Evolutionary conservation across 108 stramenopile genomes (phyloP).

Genomic region (Phaeodactylum tricornutum): DNA sequence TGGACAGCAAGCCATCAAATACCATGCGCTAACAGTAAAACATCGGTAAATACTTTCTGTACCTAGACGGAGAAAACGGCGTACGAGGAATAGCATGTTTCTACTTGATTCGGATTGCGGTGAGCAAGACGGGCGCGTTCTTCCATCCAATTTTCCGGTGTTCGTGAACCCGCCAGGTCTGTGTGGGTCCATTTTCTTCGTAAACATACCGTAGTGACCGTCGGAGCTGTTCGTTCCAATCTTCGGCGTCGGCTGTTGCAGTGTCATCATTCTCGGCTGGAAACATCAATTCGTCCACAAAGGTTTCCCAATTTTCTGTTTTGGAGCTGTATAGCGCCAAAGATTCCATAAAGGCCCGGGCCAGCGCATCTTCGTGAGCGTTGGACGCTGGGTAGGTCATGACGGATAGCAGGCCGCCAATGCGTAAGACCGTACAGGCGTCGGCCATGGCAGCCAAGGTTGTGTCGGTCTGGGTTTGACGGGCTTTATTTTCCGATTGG

Average conservation of each 20-base stretch:
- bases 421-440: conserved; percentile 41
- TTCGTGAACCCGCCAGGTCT: conserved; percentile 59
- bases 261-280: conserved; percentile 1
- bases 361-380: conserved; percentile 49
- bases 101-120: conserved; percentile 65
- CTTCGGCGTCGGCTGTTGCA: conserved; percentile 11
- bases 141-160: conserved; percentile 55
- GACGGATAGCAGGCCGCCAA: conserved; percentile 65
- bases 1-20: too few species aligned
- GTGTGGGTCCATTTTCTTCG: conserved; percentile 18
- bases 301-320: conserved; percentile 51
- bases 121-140: conserved; percentile 49
- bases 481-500: conserved; percentile 23
- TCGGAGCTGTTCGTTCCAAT: conserved; percentile 10
- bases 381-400: conserved; percentile 69
- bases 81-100: too few species aligned
- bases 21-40: too few species aligned
- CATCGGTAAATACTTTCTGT: too few species aligned
- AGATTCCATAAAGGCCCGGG: conserved; percentile 52
- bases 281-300: conserved; percentile 8
- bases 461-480: conserved; percentile 42
- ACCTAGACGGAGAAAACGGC: not conserved
- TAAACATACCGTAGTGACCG: conserved; percentile 28
- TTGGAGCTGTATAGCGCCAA: conserved; percentile 59
- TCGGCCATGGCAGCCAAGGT: conserved; percentile 62